Conservation (phyloP, 257 asterid genomes). For the Primulina huaijiensis region DNA sequence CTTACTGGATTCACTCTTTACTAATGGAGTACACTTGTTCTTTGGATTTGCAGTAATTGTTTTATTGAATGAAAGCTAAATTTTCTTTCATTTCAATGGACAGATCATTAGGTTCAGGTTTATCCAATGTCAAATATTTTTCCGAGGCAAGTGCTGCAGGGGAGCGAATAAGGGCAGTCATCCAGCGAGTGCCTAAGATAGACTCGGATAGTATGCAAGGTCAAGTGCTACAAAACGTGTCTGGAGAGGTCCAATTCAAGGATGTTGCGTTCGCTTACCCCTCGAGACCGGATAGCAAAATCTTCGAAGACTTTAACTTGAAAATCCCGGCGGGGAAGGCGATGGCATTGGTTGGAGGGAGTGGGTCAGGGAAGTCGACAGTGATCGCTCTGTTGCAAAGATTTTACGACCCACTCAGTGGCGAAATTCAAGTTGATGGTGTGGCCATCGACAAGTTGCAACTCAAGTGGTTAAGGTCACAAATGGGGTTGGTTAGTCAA, state of each 20-base stretch:
- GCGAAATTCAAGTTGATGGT: conserved; percentile 74
- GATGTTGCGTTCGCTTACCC: conserved; percentile 68
- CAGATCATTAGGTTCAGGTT: conserved; percentile 79
- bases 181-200: conserved; percentile 65
- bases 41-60: too few relatives aligned
- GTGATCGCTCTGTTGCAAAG: conserved; percentile 75
- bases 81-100: background rate
- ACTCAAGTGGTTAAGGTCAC: conserved; percentile 89
- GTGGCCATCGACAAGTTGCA: conserved; percentile 69
- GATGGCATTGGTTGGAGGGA: conserved; percentile 87
- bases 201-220: conserved; percentile 74
- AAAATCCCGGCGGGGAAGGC: conserved; percentile 66
- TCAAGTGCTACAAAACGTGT: conserved; percentile 41
- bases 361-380: conserved; percentile 94
- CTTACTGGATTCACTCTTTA: too few relatives aligned
- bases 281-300: conserved; percentile 67
- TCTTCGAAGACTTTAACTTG: conserved; percentile 60
- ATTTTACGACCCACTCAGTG: conserved; percentile 75
- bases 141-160: conserved; percentile 79
- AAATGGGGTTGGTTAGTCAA: conserved; percentile 95
- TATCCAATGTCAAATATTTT: conserved; percentile 70
- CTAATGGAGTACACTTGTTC: too few relatives aligned
- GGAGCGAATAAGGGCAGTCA: conserved; percentile 64
- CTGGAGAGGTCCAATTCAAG: conserved; percentile 69
- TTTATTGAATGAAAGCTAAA: background rate